Conservation (phyloP, 306 rosid species). For the Clitoria ternatea region DNA sequence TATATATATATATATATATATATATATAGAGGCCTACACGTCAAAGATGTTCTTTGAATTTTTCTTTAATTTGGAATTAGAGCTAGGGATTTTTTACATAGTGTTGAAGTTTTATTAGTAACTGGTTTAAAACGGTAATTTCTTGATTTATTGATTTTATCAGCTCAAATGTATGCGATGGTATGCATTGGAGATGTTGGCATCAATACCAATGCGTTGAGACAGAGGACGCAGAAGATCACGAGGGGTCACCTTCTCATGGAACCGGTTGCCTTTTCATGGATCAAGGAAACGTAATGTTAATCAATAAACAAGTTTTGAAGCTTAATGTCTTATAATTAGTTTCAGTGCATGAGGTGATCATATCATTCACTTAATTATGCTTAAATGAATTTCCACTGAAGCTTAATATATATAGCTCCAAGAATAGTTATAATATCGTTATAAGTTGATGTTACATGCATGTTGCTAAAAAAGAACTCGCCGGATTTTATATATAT, state of each 20-base stretch:
- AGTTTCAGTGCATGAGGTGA: no score
- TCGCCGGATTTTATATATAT: no score
- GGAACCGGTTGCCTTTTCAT: not conserved
- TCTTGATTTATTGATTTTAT: not conserved
- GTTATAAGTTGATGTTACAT: no score
- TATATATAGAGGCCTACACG: no score
- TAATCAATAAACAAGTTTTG: not conserved
- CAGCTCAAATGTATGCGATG: conserved; percentile 28
- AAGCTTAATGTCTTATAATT: not conserved
- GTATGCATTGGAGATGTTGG: conserved; percentile 10
- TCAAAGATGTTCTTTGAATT: no score
- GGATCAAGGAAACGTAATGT: conserved; percentile 12
- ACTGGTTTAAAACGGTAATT: not conserved
- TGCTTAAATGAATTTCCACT: no score
- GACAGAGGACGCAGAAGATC: not conserved
- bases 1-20: no score
- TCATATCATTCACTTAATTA: no score
- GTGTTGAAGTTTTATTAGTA: not conserved
- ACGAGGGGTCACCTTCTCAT: conserved; percentile 12
- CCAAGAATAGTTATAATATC: no score
- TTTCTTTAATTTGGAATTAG: not conserved
- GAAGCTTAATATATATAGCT: no score
- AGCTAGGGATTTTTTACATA: not conserved
- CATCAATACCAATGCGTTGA: conserved; percentile 24
- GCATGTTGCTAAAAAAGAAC: no score